Percentiles rank a stretch among this genome's conserved stretches.
Evolutionary conservation across 345 rosid genomes (phyloP).

Genomic region (Citrus mangshanensis): DNA sequence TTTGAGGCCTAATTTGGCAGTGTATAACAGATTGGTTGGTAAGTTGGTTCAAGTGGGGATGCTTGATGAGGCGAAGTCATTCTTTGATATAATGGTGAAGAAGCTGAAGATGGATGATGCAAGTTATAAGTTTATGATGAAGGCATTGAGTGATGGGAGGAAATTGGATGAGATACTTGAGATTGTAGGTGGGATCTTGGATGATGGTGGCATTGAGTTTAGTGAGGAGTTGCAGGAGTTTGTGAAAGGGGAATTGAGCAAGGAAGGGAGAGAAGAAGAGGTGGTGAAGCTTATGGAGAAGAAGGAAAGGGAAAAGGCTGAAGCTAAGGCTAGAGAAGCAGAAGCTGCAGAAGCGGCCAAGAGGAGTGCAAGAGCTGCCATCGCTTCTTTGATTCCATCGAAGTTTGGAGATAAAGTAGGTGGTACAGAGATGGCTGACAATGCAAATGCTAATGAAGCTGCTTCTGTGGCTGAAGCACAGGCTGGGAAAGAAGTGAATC

Average conservation of each 20-base stretch:
- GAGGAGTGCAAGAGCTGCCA: slow-evolving; percentile 51
- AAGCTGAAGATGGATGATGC: slow-evolving; percentile 81
- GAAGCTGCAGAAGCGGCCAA: slow-evolving; percentile 77
- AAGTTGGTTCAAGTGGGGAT: slow-evolving; percentile 60
- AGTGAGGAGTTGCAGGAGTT: slow-evolving; percentile 74
- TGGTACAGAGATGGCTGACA: slow-evolving; percentile 22
- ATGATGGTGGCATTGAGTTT: slow-evolving; percentile 56
- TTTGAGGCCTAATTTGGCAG: slow-evolving; percentile 69
- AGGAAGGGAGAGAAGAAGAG: slow-evolving; percentile 77
- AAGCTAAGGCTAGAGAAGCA: slow-evolving; percentile 75
- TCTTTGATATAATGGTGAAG: slow-evolving; percentile 75
- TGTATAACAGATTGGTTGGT: slow-evolving; percentile 66
- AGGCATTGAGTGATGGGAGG: slow-evolving; percentile 58
- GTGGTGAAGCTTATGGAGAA: slow-evolving; percentile 74
- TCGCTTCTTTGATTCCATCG: slow-evolving; percentile 48
- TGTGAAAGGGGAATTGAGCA: slow-evolving; percentile 61
- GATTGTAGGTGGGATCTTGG: slow-evolving; percentile 70
- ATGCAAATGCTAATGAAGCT: slow-evolving; percentile 21
- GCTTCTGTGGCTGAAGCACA: slow-evolving; percentile 8
- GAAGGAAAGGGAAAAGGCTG: slow-evolving; percentile 80
- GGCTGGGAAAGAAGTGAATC: slow-evolving; percentile 26
- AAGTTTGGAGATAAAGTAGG: slow-evolving; percentile 46
- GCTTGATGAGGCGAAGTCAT: slow-evolving; percentile 70
- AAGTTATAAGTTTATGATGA: slow-evolving; percentile 76
- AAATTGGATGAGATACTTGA: slow-evolving; percentile 68